Evolutionary conservation across 2,329 filamentous ascomycete species (phyloP).

Genomic region (Xylaria sp.): DNA sequence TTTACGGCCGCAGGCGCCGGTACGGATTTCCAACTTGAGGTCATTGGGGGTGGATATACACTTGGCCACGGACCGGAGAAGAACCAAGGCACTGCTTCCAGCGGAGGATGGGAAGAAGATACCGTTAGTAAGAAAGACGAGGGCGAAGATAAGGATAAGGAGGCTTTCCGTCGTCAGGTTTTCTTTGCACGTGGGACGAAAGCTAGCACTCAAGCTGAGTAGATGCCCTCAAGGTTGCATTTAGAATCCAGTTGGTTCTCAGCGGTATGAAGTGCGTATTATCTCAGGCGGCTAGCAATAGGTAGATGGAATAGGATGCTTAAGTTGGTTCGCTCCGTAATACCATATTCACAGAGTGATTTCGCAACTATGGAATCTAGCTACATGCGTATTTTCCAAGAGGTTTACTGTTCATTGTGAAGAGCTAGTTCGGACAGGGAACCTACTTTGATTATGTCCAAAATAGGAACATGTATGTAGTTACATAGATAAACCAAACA

Average conservation of each 20-base stretch:
- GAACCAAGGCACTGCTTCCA: neutral
- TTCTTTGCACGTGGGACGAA: slow-evolving; percentile 56
- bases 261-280: no score
- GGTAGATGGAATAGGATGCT: no score
- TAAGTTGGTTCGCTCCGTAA: no score
- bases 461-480: no score
- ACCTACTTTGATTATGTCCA: no score
- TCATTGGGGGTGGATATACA: slow-evolving; percentile 54
- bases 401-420: no score
- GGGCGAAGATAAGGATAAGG: slow-evolving; percentile 28
- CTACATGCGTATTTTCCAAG: no score
- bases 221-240: neutral
- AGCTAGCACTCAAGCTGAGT: no score
- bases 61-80: slow-evolving; percentile 2
- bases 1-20: slow-evolving; percentile 68
- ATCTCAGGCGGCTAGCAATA: neutral
- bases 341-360: no score
- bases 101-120: neutral
- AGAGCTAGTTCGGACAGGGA: no score
- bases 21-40: slow-evolving; percentile 61
- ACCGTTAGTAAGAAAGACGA: neutral
- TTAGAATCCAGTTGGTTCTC: neutral
- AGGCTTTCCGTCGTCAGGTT: slow-evolving; percentile 49
- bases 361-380: no score
- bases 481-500: neutral